Base-by-base conservation (phyloP, 768 basidiomycete species). In the Lentinula detonsa region DNA sequence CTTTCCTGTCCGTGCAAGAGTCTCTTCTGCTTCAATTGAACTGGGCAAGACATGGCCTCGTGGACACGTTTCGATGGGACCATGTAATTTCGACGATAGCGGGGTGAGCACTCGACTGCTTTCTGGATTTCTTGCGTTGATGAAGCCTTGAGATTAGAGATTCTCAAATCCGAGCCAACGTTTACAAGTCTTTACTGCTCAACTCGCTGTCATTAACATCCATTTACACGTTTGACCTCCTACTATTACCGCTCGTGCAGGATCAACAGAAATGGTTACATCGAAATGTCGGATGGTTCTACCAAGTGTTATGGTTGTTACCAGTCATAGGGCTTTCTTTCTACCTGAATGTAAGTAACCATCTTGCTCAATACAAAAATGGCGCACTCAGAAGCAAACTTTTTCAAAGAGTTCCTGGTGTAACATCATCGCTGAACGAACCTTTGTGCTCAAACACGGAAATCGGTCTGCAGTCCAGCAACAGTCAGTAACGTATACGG, bases 21-120 rank as follows among this genome's bases (percentile, higher is more conserved):
- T 85, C 90, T 0, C 68, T 83, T 16, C 69, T 74, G 66, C 74
- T 91, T 3, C 90, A 92, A 66, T 62, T 83, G 9, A 76, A 71
- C 56, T 92, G 85, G 75, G 78, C 81, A 13, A 76, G 77, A 65
- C 72, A 72, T 9, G 91, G 91, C 15, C 68, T 92, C 10, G 67
- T 82, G 45, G 91, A 93, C 73, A 83, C 90, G 13, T 88, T 83
- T 70, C 81, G 89, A 34, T 90, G 88, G 87, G 82, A 85, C 70
- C 69, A 82, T 28, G 86, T 91, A 55, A 59, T 85, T 40, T 72
- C 77, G 52, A 81, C 85, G 1, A 76, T 87, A 43, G 72, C 78
- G 46, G 82, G 82, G 90, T 91, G 73, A 58, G 70, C n/a, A 55
- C 55, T 56, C 46, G 37, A 52, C 16, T 60, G 45, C 60, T 56